phyloP scores from a whole-genome alignment of 208 protist species.

The Trypanosoma scelopori region DNA sequence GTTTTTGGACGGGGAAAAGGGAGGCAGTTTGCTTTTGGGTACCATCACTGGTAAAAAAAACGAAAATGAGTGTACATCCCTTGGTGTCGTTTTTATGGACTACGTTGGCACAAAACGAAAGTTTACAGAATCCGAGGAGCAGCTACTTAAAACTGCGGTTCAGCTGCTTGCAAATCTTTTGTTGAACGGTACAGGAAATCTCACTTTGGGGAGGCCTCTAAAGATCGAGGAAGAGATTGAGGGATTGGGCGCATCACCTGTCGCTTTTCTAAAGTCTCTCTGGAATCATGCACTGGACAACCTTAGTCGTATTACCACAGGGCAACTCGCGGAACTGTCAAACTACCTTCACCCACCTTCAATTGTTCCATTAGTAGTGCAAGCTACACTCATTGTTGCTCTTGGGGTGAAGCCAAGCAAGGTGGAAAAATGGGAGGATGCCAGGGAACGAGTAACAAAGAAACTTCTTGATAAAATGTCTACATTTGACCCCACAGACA shows the following conservation, averaged over 20 bases:
- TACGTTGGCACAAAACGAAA: constrained; percentile 37
- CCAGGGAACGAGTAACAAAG: constrained; percentile 41
- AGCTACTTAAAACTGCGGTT: constrained; percentile 39
- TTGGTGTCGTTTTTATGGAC: constrained; percentile 54
- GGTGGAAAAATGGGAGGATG: constrained; percentile 50
- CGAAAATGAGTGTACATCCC: constrained; percentile 16
- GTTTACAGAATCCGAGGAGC: constrained; percentile 37
- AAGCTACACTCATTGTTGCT: constrained; percentile 45
- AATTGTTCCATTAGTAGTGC: constrained; percentile 50
- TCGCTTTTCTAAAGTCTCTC: constrained; percentile 52
- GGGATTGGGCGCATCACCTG: constrained; percentile 6
- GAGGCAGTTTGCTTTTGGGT: constrained; percentile 30
- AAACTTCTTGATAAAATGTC: constrained; percentile 51
- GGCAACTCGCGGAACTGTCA: constrained; percentile 55
- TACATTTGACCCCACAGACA: constrained; percentile 52
- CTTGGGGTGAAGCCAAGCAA: constrained; percentile 53
- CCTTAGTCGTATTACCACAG: constrained; percentile 39
- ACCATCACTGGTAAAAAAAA: constrained; percentile 33
- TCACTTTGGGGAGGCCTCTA: constrained; percentile 19
- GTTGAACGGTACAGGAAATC: constrained; percentile 20
- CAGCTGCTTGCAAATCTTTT: constrained; percentile 44
- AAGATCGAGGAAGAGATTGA: constrained; percentile 50
- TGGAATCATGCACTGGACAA: constrained; percentile 37
- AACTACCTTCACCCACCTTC: constrained; percentile 56
- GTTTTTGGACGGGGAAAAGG: constrained; percentile 37